Evolutionary conservation across 345 rosid genomes (phyloP).

Genomic region (Linum tenue): DNA sequence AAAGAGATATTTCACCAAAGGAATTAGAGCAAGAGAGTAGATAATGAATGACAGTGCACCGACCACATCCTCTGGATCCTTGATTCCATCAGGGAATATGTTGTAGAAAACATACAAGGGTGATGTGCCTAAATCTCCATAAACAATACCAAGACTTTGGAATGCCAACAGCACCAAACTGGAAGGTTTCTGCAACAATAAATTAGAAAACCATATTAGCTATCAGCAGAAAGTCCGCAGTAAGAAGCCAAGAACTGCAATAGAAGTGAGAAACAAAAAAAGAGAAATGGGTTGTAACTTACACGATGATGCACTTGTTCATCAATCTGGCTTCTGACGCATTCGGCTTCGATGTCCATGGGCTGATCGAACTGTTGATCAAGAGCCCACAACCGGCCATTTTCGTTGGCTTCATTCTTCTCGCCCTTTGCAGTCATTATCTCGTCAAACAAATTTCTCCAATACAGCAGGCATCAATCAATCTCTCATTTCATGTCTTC

Average conservation of each 20-base stretch:
- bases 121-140: not conserved
- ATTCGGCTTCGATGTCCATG: not conserved
- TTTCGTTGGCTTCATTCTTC: not conserved
- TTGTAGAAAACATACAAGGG: not conserved
- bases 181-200: not conserved
- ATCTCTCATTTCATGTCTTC: too few relatives aligned
- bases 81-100: not conserved
- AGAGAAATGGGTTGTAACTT: not conserved
- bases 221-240: not conserved
- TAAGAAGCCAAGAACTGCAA: not conserved
- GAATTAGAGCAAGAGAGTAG: slow-evolving; percentile 4
- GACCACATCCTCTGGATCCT: not conserved
- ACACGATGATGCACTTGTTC: not conserved
- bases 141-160: slow-evolving; percentile 7
- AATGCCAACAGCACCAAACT: not conserved
- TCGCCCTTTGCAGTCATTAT: not conserved
- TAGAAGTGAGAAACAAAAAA: not conserved
- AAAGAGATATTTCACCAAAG: slow-evolving; percentile 17
- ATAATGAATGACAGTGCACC: not conserved
- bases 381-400: not conserved
- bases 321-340: not conserved
- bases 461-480: not conserved
- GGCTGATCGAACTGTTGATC: not conserved
- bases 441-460: not conserved
- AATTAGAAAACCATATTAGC: not conserved